phyloP scores from a whole-genome alignment of 768 basidiomycete species.

The Vishniacozyma victoriae region DNA sequence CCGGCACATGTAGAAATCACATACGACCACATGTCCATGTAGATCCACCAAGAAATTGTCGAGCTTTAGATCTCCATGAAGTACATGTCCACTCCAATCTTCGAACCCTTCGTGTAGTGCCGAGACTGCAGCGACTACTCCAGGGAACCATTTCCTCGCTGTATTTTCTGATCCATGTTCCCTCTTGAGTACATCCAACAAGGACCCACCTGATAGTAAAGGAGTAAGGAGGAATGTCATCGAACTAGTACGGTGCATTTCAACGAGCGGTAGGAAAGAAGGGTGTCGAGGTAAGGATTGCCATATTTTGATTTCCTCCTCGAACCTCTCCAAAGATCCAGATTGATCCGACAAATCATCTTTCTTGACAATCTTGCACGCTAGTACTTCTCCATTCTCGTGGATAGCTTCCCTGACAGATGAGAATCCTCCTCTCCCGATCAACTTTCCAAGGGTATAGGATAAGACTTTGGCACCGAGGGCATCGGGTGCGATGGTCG shows the following conservation, averaged over 20 bases:
- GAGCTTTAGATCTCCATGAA: constrained; percentile 93
- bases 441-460: constrained; percentile 67
- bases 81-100: constrained; percentile 56
- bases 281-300: constrained; percentile 35
- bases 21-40: constrained; percentile 48
- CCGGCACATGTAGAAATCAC: constrained; percentile 45
- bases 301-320: constrained; percentile 43
- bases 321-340: constrained; percentile 45
- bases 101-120: constrained; percentile 42
- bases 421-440: constrained; percentile 77
- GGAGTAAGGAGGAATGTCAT: constrained; percentile 46
- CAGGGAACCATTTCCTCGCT: constrained; percentile 45
- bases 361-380: constrained; percentile 70
- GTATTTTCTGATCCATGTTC: constrained; percentile 44
- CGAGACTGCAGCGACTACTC: constrained; percentile 43
- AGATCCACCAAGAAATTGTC: constrained; percentile 94
- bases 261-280: constrained; percentile 38
- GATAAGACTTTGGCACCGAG: constrained; percentile 64
- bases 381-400: constrained; percentile 62
- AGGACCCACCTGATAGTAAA: constrained; percentile 39
- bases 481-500: constrained; percentile 51
- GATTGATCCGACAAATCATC: constrained; percentile 45
- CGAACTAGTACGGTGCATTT: constrained; percentile 33
- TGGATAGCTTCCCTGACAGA: constrained; percentile 66
- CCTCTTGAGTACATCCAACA: constrained; percentile 44